phyloP scores from a whole-genome alignment of 306 rosid genomes.

The Vigna reflexopilosa region DNA sequence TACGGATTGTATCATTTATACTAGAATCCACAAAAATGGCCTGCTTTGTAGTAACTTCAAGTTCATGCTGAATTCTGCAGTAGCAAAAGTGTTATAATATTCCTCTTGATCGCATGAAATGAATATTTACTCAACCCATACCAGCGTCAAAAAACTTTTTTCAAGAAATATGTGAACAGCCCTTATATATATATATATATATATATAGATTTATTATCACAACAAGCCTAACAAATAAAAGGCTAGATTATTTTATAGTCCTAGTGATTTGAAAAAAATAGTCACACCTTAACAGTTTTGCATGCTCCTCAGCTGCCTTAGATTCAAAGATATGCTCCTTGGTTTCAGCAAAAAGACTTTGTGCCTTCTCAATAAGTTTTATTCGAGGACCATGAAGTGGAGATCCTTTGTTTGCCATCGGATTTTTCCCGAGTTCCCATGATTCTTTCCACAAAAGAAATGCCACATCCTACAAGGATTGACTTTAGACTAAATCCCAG shows the following conservation, averaged over 20 bases:
- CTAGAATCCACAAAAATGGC: slow-evolving; percentile 98
- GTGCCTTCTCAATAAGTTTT: slow-evolving; percentile 83
- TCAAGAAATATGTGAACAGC: slow-evolving; percentile 24
- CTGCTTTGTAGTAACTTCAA: slow-evolving; percentile 93
- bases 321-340: slow-evolving; percentile 90
- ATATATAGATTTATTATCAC: slow-evolving; percentile 1
- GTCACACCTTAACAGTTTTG: slow-evolving; percentile 80
- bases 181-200: background rate
- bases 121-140: slow-evolving; percentile 30
- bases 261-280: slow-evolving; percentile 24
- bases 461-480: slow-evolving; percentile 83
- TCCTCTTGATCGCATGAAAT: slow-evolving; percentile 23
- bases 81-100: slow-evolving; percentile 37
- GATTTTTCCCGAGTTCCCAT: slow-evolving; percentile 87
- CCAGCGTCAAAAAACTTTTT: slow-evolving; percentile 8
- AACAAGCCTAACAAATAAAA: slow-evolving; percentile 34
- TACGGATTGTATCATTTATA: slow-evolving; percentile 92
- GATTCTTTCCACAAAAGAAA: slow-evolving; percentile 97
- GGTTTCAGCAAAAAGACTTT: slow-evolving; percentile 79
- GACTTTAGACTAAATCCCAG: slow-evolving; percentile 35
- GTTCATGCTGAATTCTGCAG: slow-evolving; percentile 86
- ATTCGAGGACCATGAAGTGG: slow-evolving; percentile 96
- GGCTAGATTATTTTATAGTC: slow-evolving; percentile 13
- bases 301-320: slow-evolving; percentile 98
- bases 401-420: slow-evolving; percentile 97